Conservation (phyloP, 805 yeast species). For the Schwanniomyces pseudopolymorphus region DNA sequence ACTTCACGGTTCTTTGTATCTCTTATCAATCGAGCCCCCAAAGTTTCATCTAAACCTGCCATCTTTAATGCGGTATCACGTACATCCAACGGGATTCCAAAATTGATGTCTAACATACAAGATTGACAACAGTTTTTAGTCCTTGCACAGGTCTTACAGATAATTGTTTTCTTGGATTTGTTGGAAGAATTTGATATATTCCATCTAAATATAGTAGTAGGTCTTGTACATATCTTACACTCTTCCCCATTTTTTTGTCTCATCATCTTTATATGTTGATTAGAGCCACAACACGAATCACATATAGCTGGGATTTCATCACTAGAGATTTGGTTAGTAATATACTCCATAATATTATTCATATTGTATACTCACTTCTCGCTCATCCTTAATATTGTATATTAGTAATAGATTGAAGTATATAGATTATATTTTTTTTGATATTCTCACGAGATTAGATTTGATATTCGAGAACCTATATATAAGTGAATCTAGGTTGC, state of each 20-base stretch:
- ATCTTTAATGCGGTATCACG: slow-evolving; percentile 79
- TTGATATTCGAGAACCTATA: background rate
- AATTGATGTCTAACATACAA: slow-evolving; percentile 80
- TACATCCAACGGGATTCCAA: slow-evolving; percentile 74
- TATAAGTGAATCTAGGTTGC: background rate
- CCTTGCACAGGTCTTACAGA: slow-evolving; percentile 79
- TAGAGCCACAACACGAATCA: slow-evolving; percentile 67
- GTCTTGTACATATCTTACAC: slow-evolving; percentile 82
- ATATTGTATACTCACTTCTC: background rate
- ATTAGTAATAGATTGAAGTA: no score
- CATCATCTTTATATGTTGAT: slow-evolving; percentile 66
- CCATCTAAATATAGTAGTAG: slow-evolving; percentile 84
- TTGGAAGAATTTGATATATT: slow-evolving; percentile 39
- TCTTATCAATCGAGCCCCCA: slow-evolving; percentile 12
- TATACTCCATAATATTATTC: background rate
- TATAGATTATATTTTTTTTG: background rate
- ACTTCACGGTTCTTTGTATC: slow-evolving; percentile 31
- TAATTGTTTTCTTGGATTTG: slow-evolving; percentile 57
- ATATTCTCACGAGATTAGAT: background rate
- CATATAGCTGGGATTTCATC: slow-evolving; percentile 64
- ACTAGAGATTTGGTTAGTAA: background rate
- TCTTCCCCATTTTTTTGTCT: slow-evolving; percentile 72
- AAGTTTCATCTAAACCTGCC: slow-evolving; percentile 48
- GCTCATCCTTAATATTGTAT: background rate
- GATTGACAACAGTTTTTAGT: slow-evolving; percentile 83